Evolutionary conservation across 495 filamentous ascomycete species (phyloP), one percentile per base, ranked within the genome.

Genomic region (Niebla homalea): DNA sequence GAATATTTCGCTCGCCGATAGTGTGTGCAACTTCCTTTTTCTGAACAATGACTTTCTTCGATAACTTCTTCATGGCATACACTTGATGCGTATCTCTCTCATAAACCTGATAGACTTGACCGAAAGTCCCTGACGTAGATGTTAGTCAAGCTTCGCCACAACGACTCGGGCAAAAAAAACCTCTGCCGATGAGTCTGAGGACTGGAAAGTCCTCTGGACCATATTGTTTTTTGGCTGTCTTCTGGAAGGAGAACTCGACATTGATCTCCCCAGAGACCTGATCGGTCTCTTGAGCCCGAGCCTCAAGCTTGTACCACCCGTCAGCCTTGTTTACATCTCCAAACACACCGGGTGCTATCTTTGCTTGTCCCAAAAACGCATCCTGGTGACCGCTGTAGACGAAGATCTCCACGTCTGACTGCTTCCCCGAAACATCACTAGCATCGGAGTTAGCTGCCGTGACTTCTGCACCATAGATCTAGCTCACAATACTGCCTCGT

Each of bases 11-110:
- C 67, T 98, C 93, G 49, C 92, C 92, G 15, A 98, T 76, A 2
- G 92, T 98, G 65, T 98, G 92, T 16, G 89, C 87, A 39, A 98
- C 87, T 67, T 98, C 92, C 67, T 98, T 98, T 76, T 98, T 98
- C 67, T 98, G 92, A 15, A 98, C 92, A 49, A 98, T 97, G 45
- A 98, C 92, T 72, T 97, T 98, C 75, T 98, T 98, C 11, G 90
- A 95, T 19, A 98, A 70, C 2, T 97, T 89, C 64, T 98, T 98
- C 92, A 98, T 98, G 37, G 92, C 92, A 57, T 97, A 98, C 50
- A 98, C 94, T 18, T 93, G 80, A 56, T 81, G 77, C 1, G 92
- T 96, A 62, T 98, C 92, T 72, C 86, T 92, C 74, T 98, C 97
- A 56, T 87, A 85, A n/a, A 97, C 92, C 59, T 97, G 92, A 58